These are phyloP conservation scores for Aspergillus candidus DNA, from an alignment of 2,329 filamentous ascomycete species.

Conservation along the genomic window DNA sequence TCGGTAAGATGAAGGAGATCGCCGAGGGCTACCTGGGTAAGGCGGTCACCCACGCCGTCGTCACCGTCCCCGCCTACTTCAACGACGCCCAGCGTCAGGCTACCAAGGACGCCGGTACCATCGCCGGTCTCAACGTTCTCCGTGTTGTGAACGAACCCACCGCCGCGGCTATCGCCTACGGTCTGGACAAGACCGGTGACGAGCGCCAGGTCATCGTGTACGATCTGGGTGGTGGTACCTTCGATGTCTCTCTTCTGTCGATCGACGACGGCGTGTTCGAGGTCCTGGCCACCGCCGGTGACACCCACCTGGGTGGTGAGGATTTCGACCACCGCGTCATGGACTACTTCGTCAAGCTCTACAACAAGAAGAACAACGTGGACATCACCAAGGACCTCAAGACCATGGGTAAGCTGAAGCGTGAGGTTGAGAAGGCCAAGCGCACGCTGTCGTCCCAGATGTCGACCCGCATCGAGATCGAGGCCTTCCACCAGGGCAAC, in stretches of 20 bases:
- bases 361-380: conserved; percentile 96
- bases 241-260: conserved; percentile 87
- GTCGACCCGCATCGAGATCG: conserved; percentile 91
- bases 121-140: conserved; percentile 89
- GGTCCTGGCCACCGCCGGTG: conserved; percentile 89
- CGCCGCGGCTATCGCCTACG: conserved; percentile 90
- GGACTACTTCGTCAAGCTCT: conserved; percentile 90
- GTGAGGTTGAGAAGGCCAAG: conserved; percentile 99
- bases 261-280: conserved; percentile 92
- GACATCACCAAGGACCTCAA: conserved; percentile 92
- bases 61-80: conserved; percentile 96
- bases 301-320: conserved; percentile 95
- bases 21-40: conserved; percentile 58
- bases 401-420: conserved; percentile 99
- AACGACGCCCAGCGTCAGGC: conserved; percentile 97
- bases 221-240: conserved; percentile 90
- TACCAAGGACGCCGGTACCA: conserved; percentile 88
- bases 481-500: conserved; percentile 92
- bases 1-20: conserved; percentile 63
- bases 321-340: conserved; percentile 98
- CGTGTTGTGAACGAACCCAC: conserved; percentile 97
- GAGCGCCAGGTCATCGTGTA: conserved; percentile 90
- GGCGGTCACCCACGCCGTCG: conserved; percentile 61
- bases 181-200: conserved; percentile 76
- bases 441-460: conserved; percentile 91